Conservation (phyloP, 2,329 filamentous ascomycete species). For the Trichothecium roseum region DNA sequence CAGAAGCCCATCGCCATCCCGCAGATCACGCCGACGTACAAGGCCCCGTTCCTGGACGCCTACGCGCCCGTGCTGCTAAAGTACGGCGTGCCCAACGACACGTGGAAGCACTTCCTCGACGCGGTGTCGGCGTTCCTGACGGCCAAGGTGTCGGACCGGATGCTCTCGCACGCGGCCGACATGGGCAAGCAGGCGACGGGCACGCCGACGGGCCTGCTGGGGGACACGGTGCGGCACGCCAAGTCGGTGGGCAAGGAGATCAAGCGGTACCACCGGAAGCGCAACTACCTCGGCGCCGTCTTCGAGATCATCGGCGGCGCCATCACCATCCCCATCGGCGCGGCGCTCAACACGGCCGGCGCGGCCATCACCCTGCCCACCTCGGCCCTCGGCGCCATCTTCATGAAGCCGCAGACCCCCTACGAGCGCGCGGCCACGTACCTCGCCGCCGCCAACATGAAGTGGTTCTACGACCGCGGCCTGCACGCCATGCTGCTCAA, state of each 20-base stretch:
- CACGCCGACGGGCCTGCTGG: slow-evolving; percentile 24
- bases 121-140: slow-evolving; percentile 35
- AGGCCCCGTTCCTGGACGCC: slow-evolving; percentile 26
- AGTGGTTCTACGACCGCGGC: slow-evolving; percentile 30
- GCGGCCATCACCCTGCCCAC: slow-evolving; percentile 23
- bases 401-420: slow-evolving; percentile 28
- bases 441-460: slow-evolving; percentile 26
- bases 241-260: slow-evolving; percentile 26
- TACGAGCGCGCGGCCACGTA: slow-evolving; percentile 30
- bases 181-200: slow-evolving; percentile 23
- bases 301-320: slow-evolving; percentile 22
- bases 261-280: slow-evolving; percentile 21
- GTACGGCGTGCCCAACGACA: slow-evolving; percentile 23
- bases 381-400: slow-evolving; percentile 19
- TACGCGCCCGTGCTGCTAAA: slow-evolving; percentile 26
- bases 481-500: slow-evolving; percentile 25
- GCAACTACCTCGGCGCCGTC: slow-evolving; percentile 28
- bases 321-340: slow-evolving; percentile 26
- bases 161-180: slow-evolving; percentile 31
- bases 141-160: slow-evolving; percentile 31
- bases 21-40: slow-evolving; percentile 20
- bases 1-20: slow-evolving; percentile 28
- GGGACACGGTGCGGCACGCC: slow-evolving; percentile 22
- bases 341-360: slow-evolving; percentile 24
- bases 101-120: slow-evolving; percentile 22